These are phyloP conservation scores for Globisporangium camurandrum DNA, from an alignment of 352 stramenopile species.

Conservation along the genomic window DNA sequence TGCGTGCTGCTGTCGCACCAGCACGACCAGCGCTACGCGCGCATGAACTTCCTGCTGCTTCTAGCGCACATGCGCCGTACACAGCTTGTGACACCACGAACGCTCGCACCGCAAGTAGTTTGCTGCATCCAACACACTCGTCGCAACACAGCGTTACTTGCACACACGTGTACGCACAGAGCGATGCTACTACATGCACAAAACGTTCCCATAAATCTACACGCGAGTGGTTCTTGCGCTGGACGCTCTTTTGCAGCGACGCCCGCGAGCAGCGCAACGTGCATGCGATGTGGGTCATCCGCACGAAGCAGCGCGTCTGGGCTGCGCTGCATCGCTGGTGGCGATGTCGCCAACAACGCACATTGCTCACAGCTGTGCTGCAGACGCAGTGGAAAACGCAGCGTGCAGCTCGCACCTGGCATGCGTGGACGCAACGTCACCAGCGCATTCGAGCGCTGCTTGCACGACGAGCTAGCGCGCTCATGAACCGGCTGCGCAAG, in stretches of 20 bases:
- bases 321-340: slow-evolving; percentile 13
- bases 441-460: not conserved
- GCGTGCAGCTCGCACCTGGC: slow-evolving; percentile 1
- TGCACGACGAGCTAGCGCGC: not conserved
- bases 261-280: slow-evolving; percentile 11
- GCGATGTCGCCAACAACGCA: not conserved
- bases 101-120: too few relatives aligned
- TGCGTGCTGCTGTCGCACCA: not conserved
- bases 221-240: slow-evolving; percentile 21
- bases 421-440: not conserved
- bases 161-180: not conserved
- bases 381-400: slow-evolving; percentile 3
- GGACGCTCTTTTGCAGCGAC: slow-evolving; percentile 18
- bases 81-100: too few relatives aligned
- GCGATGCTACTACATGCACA: not conserved
- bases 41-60: too few relatives aligned
- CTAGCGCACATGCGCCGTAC: too few relatives aligned
- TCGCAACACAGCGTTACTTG: too few relatives aligned
- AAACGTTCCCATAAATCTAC: not conserved
- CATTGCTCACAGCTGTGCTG: slow-evolving; percentile 7
- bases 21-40: too few relatives aligned
- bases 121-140: not conserved
- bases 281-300: slow-evolving; percentile 5
- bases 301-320: slow-evolving; percentile 18
- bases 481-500: slow-evolving; percentile 20